phyloP scores from a whole-genome alignment of 2,329 filamentous ascomycete species.

The Nothophaeocryptopus gaeumannii region DNA sequence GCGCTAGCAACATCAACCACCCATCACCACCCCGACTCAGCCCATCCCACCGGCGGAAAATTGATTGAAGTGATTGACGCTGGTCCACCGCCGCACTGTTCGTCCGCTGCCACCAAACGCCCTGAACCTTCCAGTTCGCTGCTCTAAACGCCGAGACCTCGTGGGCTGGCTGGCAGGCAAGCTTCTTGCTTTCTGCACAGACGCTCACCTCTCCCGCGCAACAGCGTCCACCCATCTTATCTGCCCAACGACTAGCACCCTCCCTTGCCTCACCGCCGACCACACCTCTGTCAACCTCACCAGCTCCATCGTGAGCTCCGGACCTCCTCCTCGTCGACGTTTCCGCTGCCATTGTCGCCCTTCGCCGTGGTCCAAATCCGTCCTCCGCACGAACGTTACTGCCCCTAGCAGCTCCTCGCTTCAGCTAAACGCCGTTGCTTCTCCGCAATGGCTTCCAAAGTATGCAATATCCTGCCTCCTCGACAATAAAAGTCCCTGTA shows the following conservation, averaged over 20 bases:
- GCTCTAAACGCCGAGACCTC: conserved; percentile 5
- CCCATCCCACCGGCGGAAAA: too few species aligned
- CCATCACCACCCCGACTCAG: too few species aligned
- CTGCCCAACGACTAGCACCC: too few species aligned
- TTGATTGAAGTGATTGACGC: too few species aligned
- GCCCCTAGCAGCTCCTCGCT: neutral
- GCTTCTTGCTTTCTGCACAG: neutral
- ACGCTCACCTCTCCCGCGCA: neutral
- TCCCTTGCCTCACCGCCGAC: neutral
- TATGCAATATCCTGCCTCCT: conserved; percentile 19
- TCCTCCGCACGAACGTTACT: neutral
- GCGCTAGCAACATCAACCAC: neutral
- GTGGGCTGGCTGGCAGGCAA: neutral
- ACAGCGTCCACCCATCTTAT: too few species aligned
- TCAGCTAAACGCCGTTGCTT: neutral
- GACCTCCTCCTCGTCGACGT: neutral
- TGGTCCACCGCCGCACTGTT: too few species aligned
- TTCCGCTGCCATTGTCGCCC: neutral
- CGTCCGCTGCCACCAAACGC: too few species aligned
- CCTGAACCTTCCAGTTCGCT: neutral
- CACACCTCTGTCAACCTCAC: neutral
- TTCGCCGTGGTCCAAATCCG: neutral
- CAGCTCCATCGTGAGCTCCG: neutral
- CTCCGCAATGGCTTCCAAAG: conserved; percentile 36
- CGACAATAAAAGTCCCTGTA: conserved; percentile 1